Conservation (phyloP, 2,329 filamentous ascomycete genomes). For the Neopestalotiopsis sp. region DNA sequence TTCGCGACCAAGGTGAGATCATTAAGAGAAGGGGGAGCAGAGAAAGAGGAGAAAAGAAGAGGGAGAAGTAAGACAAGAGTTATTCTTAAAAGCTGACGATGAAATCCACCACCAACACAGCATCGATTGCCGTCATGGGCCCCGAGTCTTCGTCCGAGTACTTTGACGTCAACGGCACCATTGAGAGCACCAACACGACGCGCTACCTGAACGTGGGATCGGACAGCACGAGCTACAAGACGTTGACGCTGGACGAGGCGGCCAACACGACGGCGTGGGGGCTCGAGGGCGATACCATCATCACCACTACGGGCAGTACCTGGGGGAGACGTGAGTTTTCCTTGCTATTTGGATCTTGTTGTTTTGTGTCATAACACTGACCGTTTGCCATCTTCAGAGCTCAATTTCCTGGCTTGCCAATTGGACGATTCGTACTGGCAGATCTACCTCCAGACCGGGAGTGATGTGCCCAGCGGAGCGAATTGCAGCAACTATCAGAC, state of each 20-base stretch:
- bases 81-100: not conserved
- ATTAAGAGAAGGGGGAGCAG: not conserved
- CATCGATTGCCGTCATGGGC: conserved; percentile 53
- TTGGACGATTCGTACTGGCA: conserved; percentile 51
- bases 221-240: conserved; percentile 56
- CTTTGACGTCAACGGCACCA: conserved; percentile 54
- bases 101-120: conserved; percentile 27
- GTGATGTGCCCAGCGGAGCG: conserved; percentile 51
- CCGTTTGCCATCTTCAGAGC: conserved; percentile 35
- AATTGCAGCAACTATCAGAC: conserved; percentile 61
- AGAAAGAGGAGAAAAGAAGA: too few species aligned
- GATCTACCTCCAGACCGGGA: conserved; percentile 58
- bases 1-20: not conserved
- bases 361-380: too few species aligned
- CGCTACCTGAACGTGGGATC: conserved; percentile 53
- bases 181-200: conserved; percentile 54
- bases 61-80: not conserved
- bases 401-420: conserved; percentile 58
- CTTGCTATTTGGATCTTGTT: not conserved
- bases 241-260: conserved; percentile 49
- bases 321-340: conserved; percentile 46
- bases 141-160: conserved; percentile 54
- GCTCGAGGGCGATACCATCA: conserved; percentile 51
- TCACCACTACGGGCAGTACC: conserved; percentile 48
- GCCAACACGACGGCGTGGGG: conserved; percentile 55